phyloP scores from a whole-genome alignment of 2,329 filamentous ascomycete genomes.

The Trichoderma hamatum region DNA sequence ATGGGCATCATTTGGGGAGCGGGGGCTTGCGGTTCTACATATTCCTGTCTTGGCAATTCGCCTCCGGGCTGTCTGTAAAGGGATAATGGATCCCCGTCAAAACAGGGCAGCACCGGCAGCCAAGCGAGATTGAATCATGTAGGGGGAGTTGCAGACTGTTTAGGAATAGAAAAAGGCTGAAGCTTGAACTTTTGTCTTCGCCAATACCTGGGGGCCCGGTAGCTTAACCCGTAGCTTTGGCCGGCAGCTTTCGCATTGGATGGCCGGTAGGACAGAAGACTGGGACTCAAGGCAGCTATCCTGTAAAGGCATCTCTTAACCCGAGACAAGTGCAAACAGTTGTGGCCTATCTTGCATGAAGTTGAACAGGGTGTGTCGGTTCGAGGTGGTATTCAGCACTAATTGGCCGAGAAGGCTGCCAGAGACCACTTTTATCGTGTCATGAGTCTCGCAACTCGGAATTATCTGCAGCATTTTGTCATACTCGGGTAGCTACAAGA shows the following conservation, averaged over 20 bases:
- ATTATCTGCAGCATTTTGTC: not conserved
- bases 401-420: not conserved
- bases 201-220: not conserved
- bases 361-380: not conserved
- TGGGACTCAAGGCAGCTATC: not conserved
- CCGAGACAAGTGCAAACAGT: not conserved
- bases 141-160: not conserved
- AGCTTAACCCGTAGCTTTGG: not conserved
- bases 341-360: not conserved
- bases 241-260: not conserved
- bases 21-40: not conserved
- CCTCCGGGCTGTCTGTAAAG: not conserved
- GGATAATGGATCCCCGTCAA: not conserved
- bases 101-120: not conserved
- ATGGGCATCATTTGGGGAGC: not conserved
- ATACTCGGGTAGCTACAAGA: not conserved
- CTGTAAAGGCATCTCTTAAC: not conserved
- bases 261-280: not conserved
- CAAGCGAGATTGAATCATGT: conserved; percentile 17
- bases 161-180: not conserved
- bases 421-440: not conserved
- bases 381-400: not conserved
- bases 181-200: not conserved
- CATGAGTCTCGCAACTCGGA: not conserved
- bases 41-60: not conserved